phyloP scores from a whole-genome alignment of 2,329 filamentous ascomycete species.

The Colletotrichum musae region DNA sequence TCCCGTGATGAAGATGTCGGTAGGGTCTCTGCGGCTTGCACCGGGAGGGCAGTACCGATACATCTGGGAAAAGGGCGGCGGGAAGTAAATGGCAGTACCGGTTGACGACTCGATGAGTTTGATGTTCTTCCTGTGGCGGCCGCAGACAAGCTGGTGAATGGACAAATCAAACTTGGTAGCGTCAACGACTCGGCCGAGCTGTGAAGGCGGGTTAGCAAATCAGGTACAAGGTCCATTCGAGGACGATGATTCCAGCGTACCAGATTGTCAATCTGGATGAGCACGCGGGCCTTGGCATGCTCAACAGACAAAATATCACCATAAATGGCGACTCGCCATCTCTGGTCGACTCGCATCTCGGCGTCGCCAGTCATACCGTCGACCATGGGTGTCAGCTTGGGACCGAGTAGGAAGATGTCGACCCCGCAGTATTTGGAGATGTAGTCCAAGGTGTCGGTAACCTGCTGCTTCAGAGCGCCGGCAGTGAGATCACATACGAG shows the following conservation, averaged over 20 bases:
- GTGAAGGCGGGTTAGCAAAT: conserved; percentile 39
- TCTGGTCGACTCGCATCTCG: conserved; percentile 88
- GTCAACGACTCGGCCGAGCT: conserved; percentile 84
- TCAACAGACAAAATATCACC: conserved; percentile 96
- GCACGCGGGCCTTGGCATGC: conserved; percentile 94
- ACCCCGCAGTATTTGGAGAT: conserved; percentile 92
- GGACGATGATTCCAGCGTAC: conserved; percentile 60
- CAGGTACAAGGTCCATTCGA: neutral
- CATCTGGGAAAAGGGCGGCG: conserved; percentile 90
- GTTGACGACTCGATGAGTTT: conserved; percentile 97
- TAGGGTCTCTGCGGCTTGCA: conserved; percentile 84
- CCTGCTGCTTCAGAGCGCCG: conserved; percentile 76
- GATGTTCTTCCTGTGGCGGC: conserved; percentile 95
- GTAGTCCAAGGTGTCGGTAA: conserved; percentile 88
- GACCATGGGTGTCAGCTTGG: conserved; percentile 86
- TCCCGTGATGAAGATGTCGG: conserved; percentile 96
- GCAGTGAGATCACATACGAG: conserved; percentile 83
- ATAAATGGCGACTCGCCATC: conserved; percentile 93
- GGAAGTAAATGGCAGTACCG: conserved; percentile 98
- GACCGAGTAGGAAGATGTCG: conserved; percentile 95
- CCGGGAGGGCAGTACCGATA: conserved; percentile 91
- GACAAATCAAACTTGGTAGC: conserved; percentile 86
- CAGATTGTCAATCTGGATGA: conserved; percentile 98
- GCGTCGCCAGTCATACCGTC: conserved; percentile 82
- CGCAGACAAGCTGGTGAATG: conserved; percentile 92